Conservation (phyloP, 2,329 filamentous ascomycete genomes). For the Periglandula ipomoeae region DNA sequence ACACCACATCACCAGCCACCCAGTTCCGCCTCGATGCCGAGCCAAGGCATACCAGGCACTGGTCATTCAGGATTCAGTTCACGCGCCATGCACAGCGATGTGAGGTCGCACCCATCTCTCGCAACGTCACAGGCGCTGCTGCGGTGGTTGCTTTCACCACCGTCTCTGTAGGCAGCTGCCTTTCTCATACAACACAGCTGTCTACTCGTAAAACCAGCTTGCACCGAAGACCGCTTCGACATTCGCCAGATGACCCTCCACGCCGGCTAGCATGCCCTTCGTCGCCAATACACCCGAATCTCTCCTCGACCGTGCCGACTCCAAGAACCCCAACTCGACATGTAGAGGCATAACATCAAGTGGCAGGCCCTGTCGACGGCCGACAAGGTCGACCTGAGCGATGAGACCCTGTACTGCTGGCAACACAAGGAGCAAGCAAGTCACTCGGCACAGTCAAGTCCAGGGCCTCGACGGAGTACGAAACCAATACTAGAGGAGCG, state of each 20-base stretch:
- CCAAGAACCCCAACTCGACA: constrained; percentile 72
- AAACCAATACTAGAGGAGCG: constrained; percentile 53
- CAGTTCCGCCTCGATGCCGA: too few relatives aligned
- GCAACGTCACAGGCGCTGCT: not conserved
- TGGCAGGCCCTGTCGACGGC: constrained; percentile 75
- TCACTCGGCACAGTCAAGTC: constrained; percentile 35
- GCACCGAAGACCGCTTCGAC: not conserved
- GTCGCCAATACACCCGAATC: constrained; percentile 65
- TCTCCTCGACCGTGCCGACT: constrained; percentile 69
- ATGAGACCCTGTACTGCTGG: constrained; percentile 75
- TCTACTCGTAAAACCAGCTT: not conserved
- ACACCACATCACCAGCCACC: not conserved
- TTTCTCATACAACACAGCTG: not conserved
- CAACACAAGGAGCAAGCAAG: constrained; percentile 85
- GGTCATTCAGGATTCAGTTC: not conserved
- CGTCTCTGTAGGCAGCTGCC: too few relatives aligned
- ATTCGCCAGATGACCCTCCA: not conserved
- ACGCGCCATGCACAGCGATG: not conserved
- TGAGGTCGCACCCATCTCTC: too few relatives aligned
- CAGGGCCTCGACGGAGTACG: constrained; percentile 31
- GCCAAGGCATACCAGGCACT: too few relatives aligned
- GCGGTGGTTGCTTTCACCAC: not conserved
- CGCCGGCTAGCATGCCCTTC: constrained; percentile 25
- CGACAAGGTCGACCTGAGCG: constrained; percentile 47
- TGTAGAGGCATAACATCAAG: constrained; percentile 79